These are phyloP conservation scores for Podospora bellae-mahoneyi DNA, from an alignment of 495 filamentous ascomycete genomes.

Conservation along the genomic window DNA sequence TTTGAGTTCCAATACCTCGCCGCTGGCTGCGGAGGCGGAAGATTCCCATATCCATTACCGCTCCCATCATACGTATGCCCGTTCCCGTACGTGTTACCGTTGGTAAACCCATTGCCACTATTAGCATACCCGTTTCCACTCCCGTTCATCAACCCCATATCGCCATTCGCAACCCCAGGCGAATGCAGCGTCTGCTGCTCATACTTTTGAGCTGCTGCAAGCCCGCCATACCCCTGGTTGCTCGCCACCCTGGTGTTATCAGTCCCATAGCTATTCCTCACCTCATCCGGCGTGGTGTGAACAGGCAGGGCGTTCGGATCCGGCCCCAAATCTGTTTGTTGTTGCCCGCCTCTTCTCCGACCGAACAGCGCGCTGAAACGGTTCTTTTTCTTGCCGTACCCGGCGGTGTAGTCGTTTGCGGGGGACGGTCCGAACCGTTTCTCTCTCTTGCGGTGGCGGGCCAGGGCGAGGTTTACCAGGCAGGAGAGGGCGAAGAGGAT, in stretches of 20 bases:
- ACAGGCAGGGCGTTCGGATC: slow-evolving; percentile 36
- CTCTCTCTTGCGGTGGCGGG: slow-evolving; percentile 71
- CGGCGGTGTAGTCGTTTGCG: slow-evolving; percentile 50
- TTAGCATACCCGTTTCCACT: background rate
- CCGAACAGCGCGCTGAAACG: slow-evolving; percentile 31
- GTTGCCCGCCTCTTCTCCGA: slow-evolving; percentile 18
- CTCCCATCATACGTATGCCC: background rate
- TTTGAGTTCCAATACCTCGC: background rate
- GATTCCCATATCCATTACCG: background rate
- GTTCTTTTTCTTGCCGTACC: slow-evolving; percentile 49
- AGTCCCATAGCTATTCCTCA: slow-evolving; percentile 42
- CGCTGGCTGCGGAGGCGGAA: background rate
- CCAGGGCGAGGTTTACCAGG: slow-evolving; percentile 59
- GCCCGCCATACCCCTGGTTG: slow-evolving; percentile 14
- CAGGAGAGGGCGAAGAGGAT: slow-evolving; percentile 66
- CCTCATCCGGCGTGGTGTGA: slow-evolving; percentile 40
- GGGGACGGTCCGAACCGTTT: slow-evolving; percentile 76
- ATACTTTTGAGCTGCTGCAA: slow-evolving; percentile 19
- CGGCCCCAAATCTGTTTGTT: slow-evolving; percentile 9
- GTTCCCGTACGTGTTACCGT: background rate
- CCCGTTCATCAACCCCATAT: background rate
- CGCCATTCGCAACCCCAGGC: background rate
- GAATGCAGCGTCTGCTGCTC: background rate
- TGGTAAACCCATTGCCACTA: background rate
- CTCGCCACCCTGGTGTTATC: slow-evolving; percentile 37